phyloP scores from a whole-genome alignment of 345 rosid genomes.

The Boechera divaricarpa region DNA sequence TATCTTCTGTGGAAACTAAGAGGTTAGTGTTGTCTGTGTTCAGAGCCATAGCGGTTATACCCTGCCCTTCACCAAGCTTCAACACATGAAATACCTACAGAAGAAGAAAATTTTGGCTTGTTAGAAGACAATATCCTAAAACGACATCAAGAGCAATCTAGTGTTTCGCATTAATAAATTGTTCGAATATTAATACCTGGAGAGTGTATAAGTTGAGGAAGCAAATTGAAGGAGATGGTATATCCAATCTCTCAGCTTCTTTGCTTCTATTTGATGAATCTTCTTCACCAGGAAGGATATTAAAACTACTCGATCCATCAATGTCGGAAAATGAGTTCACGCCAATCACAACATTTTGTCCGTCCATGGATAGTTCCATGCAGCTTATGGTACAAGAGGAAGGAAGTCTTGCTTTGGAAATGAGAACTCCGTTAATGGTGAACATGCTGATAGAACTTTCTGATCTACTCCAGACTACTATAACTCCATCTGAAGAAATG shows the following conservation, averaged over 20 bases:
- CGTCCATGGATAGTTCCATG: constrained; percentile 85
- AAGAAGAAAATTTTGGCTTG: constrained; percentile 7
- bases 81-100: constrained; percentile 74
- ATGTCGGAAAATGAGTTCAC: constrained; percentile 54
- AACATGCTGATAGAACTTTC: constrained; percentile 65
- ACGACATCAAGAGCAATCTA: constrained; percentile 10
- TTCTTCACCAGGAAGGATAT: constrained; percentile 42
- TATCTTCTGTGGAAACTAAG: constrained; percentile 82
- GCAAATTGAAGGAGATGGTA: constrained; percentile 76
- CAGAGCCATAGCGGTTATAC: constrained; percentile 80
- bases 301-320: constrained; percentile 41
- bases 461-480: constrained; percentile 73
- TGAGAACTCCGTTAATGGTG: constrained; percentile 71
- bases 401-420: constrained; percentile 72
- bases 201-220: constrained; percentile 80
- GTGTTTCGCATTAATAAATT: constrained; percentile 6
- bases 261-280: constrained; percentile 49
- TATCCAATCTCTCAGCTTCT: constrained; percentile 48
- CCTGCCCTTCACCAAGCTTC: constrained; percentile 74
- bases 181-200: constrained; percentile 57
- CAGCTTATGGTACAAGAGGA: constrained; percentile 67
- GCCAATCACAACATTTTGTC: constrained; percentile 69
- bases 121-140: neutral
- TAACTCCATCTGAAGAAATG: constrained; percentile 80
- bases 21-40: constrained; percentile 87